These are phyloP conservation scores for Daphne laureola DNA, from an alignment of 441 rosid species.

Conservation along the genomic window DNA sequence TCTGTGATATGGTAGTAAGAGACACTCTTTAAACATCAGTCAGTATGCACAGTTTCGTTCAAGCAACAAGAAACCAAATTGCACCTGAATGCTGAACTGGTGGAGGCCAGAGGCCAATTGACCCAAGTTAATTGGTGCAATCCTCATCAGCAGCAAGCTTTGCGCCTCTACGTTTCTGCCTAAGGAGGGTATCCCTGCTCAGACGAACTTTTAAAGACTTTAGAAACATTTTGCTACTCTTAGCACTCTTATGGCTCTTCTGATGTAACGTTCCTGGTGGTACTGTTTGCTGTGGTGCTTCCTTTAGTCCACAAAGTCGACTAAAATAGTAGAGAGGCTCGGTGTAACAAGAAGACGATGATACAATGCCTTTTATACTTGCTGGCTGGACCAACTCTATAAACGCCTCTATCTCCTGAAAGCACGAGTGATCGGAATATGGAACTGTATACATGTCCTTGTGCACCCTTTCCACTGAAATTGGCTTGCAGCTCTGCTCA, in stretches of 20 bases:
- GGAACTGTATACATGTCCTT: constrained; percentile 47
- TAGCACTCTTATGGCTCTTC: constrained; percentile 20
- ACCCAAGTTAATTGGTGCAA: constrained; percentile 17
- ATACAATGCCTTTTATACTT: constrained; percentile 59
- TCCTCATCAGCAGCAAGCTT: constrained; percentile 26
- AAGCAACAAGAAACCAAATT: too few species aligned
- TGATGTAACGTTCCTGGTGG: constrained; percentile 17
- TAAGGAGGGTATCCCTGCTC: constrained; percentile 20
- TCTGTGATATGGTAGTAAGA: too few species aligned
- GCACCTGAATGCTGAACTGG: background rate
- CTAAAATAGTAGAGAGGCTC: constrained; percentile 65
- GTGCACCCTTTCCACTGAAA: constrained; percentile 36
- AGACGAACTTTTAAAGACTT: constrained; percentile 14
- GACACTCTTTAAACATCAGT: too few species aligned
- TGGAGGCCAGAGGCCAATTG: background rate
- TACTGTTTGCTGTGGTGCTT: background rate
- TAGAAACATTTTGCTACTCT: constrained; percentile 19
- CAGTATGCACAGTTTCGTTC: too few species aligned
- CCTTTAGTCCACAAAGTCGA: constrained; percentile 30
- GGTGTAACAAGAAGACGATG: constrained; percentile 50
- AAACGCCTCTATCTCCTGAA: constrained; percentile 54
- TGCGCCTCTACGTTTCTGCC: constrained; percentile 27
- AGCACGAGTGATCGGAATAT: constrained; percentile 78
- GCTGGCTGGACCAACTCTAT: constrained; percentile 52
- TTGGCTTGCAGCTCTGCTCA: constrained; percentile 13